Conservation (phyloP, 2,329 filamentous ascomycete species). For the Allantophomopsis lycopodina region DNA sequence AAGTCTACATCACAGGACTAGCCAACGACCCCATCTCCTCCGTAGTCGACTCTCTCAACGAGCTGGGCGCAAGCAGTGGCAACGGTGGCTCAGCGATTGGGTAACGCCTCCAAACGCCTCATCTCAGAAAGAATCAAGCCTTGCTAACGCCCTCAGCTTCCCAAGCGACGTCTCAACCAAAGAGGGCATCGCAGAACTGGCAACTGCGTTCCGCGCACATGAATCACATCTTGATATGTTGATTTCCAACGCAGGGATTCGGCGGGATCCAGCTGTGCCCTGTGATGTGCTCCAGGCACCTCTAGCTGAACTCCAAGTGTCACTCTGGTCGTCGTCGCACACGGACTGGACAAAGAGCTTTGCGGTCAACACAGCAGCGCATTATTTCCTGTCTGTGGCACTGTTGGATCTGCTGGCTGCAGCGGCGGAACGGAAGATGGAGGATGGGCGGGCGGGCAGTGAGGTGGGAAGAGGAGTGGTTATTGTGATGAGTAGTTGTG, state of each 20-base stretch:
- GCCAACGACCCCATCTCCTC: conserved; percentile 25
- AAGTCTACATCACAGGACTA: conserved; percentile 27
- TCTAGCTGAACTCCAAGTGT: conserved; percentile 26
- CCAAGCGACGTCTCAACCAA: conserved; percentile 27
- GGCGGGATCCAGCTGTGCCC: conserved; percentile 25
- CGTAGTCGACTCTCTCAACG: conserved; percentile 23
- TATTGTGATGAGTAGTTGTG: conserved; percentile 34
- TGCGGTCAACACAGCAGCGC: conserved; percentile 31
- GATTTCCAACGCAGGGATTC: conserved; percentile 33
- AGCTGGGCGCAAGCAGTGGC: conserved; percentile 16
- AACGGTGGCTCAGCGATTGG: conserved; percentile 24
- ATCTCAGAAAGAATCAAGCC: too few species aligned
- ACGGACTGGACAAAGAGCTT: conserved; percentile 31
- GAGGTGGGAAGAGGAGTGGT: conserved; percentile 29
- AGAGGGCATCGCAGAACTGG: conserved; percentile 21
- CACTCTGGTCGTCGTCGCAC: conserved; percentile 29
- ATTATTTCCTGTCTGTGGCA: conserved; percentile 33
- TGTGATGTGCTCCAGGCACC: conserved; percentile 29
- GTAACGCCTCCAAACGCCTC: conserved; percentile 11
- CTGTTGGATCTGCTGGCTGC: conserved; percentile 27
- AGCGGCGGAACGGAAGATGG: conserved; percentile 19
- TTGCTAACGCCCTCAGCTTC: conserved; percentile 9
- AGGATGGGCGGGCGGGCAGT: conserved; percentile 14
- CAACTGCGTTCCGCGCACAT: conserved; percentile 15
- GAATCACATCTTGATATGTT: conserved; percentile 31